Base-by-base conservation (phyloP, 768 basidiomycete genomes). In the Collybiopsis luxurians region DNA sequence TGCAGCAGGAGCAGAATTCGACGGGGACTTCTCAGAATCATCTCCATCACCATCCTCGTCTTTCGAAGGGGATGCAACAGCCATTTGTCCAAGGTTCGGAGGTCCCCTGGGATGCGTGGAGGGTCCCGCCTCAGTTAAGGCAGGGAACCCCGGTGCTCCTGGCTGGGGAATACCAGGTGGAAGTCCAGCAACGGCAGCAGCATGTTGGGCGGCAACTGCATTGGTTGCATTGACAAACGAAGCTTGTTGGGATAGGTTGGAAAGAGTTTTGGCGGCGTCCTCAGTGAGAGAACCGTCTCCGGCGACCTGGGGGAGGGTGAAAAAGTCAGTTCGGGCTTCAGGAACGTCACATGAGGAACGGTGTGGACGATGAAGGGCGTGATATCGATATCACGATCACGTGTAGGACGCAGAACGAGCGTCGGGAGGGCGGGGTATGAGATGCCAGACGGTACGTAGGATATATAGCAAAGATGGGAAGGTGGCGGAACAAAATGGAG, bases 31-130 rank as follows among this genome's bases (percentile, higher is more conserved):
- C 47, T 67, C 65, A 15, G 71, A 71, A 5, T 59, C 66, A 1
- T 71, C 71, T 21, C 60, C 68, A 2, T 74, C 70, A 12, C 63
- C 67, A 5, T 61, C 61, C 7, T 43, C 44, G 0, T 65, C 71
- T 1, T 69, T 11, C 74, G 0, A 34, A 5, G 13, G 31, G 31
- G 77, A 80, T 19, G 79, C 79, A 1, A 64, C n/a, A 12, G 55
- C 79, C 59, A 85, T 71, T 53, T 85, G 85, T 12, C 82, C 83
- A 1, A 86, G 73, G 56, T 80, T 82, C 4, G 86, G 86, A 2
- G 86, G 86, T 0, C 86, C 86, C 4, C 82, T 80, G 4, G 85
- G 86, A 62, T 87, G 87, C 0, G 85, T 85, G 3, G 86, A 87
- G n/a, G 86, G 85, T 7, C 87, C 86, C 2, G 86, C 84, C 58